These are phyloP conservation scores for Chaetomiaceae sp. DNA, from an alignment of 2,329 filamentous ascomycete species.

Conservation along the genomic window DNA sequence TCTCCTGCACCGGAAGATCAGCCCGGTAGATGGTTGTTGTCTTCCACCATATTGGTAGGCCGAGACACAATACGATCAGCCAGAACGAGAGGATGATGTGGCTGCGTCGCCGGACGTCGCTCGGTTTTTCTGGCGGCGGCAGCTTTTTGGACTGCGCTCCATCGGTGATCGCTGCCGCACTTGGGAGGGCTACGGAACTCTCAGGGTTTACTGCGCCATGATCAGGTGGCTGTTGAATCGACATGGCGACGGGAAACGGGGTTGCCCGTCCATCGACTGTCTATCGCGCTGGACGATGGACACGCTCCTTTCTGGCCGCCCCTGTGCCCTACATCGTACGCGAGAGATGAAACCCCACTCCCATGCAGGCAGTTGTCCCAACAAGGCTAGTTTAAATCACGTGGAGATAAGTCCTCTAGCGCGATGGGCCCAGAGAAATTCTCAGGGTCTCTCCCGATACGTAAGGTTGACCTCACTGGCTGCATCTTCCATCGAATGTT, in stretches of 20 bases:
- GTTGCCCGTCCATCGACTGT: slow-evolving; percentile 15
- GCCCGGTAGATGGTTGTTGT: slow-evolving; percentile 92
- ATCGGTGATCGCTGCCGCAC: slow-evolving; percentile 9
- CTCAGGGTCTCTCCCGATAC: too few relatives aligned
- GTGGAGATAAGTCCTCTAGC: slow-evolving; percentile 10
- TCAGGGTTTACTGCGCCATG: slow-evolving; percentile 16
- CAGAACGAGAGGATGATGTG: slow-evolving; percentile 85
- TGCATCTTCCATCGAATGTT: too few relatives aligned
- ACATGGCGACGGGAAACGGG: slow-evolving; percentile 23
- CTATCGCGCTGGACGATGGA: slow-evolving; percentile 7
- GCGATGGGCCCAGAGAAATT: too few relatives aligned
- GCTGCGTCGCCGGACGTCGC: slow-evolving; percentile 65
- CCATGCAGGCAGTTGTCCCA: neutral
- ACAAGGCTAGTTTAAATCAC: slow-evolving; percentile 9
- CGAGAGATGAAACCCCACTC: too few relatives aligned
- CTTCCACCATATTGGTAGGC: slow-evolving; percentile 91
- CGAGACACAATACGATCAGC: slow-evolving; percentile 76
- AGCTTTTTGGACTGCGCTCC: slow-evolving; percentile 34
- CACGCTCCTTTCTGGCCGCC: slow-evolving; percentile 4
- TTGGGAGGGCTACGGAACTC: slow-evolving; percentile 4
- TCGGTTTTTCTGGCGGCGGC: slow-evolving; percentile 73
- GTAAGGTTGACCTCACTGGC: too few relatives aligned
- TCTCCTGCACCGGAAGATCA: slow-evolving; percentile 72
- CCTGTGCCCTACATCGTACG: neutral
- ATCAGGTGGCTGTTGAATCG: slow-evolving; percentile 19